Evolutionary conservation across 148 eudicot genomes (phyloP), one percentile per base, ranked within the genome.

Genomic region (Camellia lanceoleosa): DNA sequence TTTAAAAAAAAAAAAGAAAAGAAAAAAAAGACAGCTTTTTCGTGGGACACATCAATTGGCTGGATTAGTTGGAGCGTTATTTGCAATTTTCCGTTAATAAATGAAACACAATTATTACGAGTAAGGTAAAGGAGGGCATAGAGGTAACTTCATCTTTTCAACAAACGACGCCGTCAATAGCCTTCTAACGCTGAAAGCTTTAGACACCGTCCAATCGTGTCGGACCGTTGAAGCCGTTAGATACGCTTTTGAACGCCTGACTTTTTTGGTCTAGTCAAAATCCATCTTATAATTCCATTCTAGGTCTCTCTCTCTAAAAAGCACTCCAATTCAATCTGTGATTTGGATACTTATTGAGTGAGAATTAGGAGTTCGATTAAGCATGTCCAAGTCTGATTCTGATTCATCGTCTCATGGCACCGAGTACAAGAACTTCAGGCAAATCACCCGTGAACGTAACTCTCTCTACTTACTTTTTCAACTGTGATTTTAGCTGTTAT

Each of bases 321-420:
- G 30, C 56, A 7, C 1, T 58, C 65, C 77, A 58, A 30, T 64
- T 49, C 38, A 30, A 30, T 30, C 59, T 49, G 49, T 11, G 19
- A 16, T 77, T 66, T 49, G 4, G 19, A 43, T 74, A 59, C 19
- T 49, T 71, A 51, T 64, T 49, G 7, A 41, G n/a, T 19, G 44
- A 13, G 20, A 54, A 76, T 47, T 52, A 15, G 71, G 5, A 66
- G 56, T 20, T 76, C 63, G 64, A 41, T 62, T 80, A 68, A 41
- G 13, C 79, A 93, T 94, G 96, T 89, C 98, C 78, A 90, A 92
- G 90, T 92, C 94, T 16, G 98, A 92, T 88, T 94, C 96, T 47
- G 98, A 94, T 68, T 55, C 89, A 3, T 90, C 97, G 13, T 93
- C 91, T 42, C 89, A 86, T 20, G 84, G 82, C 58, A 83, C 85